Evolutionary conservation across 257 asterid species (phyloP), one percentile per base, ranked within the genome.

Genomic region (Nemophila menziesii): DNA sequence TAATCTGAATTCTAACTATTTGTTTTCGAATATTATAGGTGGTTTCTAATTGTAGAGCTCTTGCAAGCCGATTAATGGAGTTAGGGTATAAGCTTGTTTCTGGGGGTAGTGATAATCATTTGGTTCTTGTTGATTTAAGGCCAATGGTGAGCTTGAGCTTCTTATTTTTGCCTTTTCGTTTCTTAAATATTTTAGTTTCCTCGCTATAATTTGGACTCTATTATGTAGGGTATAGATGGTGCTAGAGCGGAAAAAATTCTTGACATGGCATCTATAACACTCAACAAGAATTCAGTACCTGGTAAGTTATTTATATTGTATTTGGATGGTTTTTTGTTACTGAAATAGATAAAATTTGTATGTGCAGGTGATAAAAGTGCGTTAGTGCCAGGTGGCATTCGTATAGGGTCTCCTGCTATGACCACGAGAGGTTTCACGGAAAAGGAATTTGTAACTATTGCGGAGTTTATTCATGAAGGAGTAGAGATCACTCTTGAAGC

Each of bases 321-420:
- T 48, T n/a, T 13, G n/a, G 1, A 29, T 2, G 21, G 13, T 1
- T 13, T 5, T 13, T 29, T 13, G 3, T 29, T 13, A 29, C 36
- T 29, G 36, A 7, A 29, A 2, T 29, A 29, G 36, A 29, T 29
- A 7, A n/a, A n/a, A n/a, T n/a, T n/a, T n/a, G n/a, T 3, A n/a
- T n/a, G n/a, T n/a, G n/a, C 39, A 89, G 97, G 97, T 21, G 98
- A 90, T 66, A 90, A 77, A 66, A 90, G 94, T 36, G 94, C 98
- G 27, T 57, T 86, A 33, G 80, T 81, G 27, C 98, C 96, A 1
- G 94, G 96, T 56, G 98, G 98, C 51, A 81, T 90, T 48, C 93
- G 94, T 19, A 71, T 85, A 19, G 98, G 98, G 8, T 52, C 96
- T 5, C 96, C 96, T 34, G 98, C 94, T 26, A 81, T 90, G 98